Evolutionary conservation across 2,329 filamentous ascomycete genomes (phyloP), one percentile per base, ranked within the genome.

Genomic region (Madurella fahalii): DNA sequence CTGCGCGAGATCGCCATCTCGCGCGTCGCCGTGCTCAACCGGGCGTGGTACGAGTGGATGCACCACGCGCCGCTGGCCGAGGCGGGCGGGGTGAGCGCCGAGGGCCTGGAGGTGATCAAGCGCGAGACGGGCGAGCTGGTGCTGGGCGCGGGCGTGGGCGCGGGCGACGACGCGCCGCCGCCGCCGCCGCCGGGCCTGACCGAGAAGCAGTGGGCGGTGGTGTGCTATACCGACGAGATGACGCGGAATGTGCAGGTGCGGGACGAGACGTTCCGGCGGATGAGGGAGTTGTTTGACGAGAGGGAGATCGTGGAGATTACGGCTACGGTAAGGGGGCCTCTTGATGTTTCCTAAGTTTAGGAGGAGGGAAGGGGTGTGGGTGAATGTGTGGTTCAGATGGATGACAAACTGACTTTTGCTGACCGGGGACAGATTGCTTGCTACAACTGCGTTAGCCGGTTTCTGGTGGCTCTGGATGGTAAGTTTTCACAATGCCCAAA

Each of bases 401-500:
- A n/a, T 31, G 17, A 18, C 34, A 5, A 25, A 9, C 16, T 40
- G 40, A 18, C 4, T 4, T 18, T 12, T 40, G 16, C 48, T 61
- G 54, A 58, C 11, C 9, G 18, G 46, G 15, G 40, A 18, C 47
- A 80, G 78, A 69, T 82, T 61, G 88, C 87, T 12, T 84, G 82
- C 52, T 95, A 95, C 69, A 95, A 95, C 68, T 92, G 88, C 66
- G 89, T 95, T 15, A 91, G 87, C 68, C 80, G 90, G 31, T 92
- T 95, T 63, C 70, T 95, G 61, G 89, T 95, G 17, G 90, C 90
- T 13, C 70, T 95, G 53, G 86, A 95, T 72, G 88, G 83, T 85
- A 72, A 70, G 81, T 73, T 52, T 45, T 40, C 15, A n/a, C 1
- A 5, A 4, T 43, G 15, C 9, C n/a, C 13, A 15, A n/a, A n/a